Percentiles rank a stretch among this genome's conserved stretches.
Conservation (phyloP, 2,329 filamentous ascomycete species). For the Uncinocarpus reesii region DNA sequence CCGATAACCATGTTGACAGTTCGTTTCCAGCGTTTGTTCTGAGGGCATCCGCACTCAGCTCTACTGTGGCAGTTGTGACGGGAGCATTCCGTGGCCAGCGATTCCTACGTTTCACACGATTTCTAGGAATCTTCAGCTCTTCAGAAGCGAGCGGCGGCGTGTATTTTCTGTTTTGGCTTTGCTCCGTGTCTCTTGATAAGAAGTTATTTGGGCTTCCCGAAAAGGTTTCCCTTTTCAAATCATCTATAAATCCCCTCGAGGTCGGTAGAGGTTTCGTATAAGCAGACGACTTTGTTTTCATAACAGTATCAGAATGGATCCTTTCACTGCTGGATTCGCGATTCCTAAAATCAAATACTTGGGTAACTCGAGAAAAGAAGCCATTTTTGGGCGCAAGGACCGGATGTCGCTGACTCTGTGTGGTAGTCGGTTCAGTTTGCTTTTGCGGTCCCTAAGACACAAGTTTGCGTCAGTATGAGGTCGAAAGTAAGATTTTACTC, state of each 20-base stretch:
- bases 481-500: too few species aligned
- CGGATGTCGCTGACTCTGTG: not conserved
- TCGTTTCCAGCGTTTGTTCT: slow-evolving; percentile 12
- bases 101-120: slow-evolving; percentile 2
- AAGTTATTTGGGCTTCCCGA: not conserved
- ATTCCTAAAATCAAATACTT: slow-evolving; percentile 14
- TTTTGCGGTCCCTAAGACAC: not conserved
- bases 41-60: slow-evolving; percentile 13
- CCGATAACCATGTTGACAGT: slow-evolving; percentile 26
- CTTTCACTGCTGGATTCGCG: slow-evolving; percentile 7
- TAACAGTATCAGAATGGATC: not conserved
- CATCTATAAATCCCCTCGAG: not conserved
- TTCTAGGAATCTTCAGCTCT: slow-evolving; percentile 10
- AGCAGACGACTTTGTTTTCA: not conserved
- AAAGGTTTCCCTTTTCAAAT: not conserved
- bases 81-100: slow-evolving; percentile 11
- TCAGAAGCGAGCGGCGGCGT: slow-evolving; percentile 1
- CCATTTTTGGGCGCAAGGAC: slow-evolving; percentile 4
- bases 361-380: slow-evolving; percentile 13
- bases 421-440: not conserved
- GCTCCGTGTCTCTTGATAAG: not conserved
- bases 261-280: not conserved
- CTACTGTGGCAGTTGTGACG: slow-evolving; percentile 14
- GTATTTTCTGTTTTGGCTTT: not conserved
- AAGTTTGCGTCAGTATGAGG: not conserved